Evolutionary conservation across 441 rosid genomes (phyloP).

Genomic region (Brassica balearica): DNA sequence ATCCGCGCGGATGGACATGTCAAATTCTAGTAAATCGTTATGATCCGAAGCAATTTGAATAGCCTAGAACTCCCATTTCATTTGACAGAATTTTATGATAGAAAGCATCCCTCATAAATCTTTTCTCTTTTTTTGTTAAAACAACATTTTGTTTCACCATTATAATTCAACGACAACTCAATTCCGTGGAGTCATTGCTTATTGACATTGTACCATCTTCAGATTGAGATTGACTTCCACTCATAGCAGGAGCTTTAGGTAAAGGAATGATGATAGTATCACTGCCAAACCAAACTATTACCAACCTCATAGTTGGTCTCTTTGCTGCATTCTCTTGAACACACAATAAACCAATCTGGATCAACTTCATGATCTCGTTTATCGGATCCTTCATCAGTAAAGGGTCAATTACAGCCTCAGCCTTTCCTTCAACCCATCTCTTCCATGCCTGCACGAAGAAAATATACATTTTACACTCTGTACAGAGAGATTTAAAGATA

Average conservation of each 20-base stretch:
- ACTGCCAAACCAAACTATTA: neutral
- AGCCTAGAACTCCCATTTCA: neutral
- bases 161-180: constrained; percentile 2
- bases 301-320: neutral
- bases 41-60: neutral
- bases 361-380: neutral
- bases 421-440: constrained; percentile 5
- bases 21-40: neutral
- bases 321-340: constrained; percentile 5
- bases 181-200: neutral
- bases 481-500: neutral
- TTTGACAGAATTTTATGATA: neutral
- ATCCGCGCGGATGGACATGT: too few relatives aligned
- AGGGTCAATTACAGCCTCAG: neutral
- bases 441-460: neutral
- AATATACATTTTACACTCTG: neutral
- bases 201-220: neutral
- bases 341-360: neutral
- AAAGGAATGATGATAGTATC: neutral
- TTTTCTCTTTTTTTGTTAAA: too few relatives aligned
- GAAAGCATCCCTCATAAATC: neutral
- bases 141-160: neutral
- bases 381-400: neutral
- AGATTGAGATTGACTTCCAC: neutral
- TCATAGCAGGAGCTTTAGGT: constrained; percentile 2